A percentile compares a stretch with the other conserved stretches of the same genome.
phyloP scores from a whole-genome alignment of 768 basidiomycete genomes.

The Suillus decipiens region DNA sequence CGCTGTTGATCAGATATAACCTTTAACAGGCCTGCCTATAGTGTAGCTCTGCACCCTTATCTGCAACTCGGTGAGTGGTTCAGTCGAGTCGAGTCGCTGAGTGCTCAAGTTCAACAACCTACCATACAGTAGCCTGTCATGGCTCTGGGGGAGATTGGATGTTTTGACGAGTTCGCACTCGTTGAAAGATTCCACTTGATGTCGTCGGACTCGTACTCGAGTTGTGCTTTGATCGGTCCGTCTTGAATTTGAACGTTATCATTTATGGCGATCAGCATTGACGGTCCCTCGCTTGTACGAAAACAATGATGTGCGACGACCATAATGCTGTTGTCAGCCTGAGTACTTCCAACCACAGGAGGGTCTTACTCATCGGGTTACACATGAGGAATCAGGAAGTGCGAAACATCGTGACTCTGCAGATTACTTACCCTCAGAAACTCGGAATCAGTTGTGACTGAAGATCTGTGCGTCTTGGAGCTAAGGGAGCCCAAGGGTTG shows the following conservation, averaged over 20 bases:
- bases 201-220: neutral
- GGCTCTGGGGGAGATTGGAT: neutral
- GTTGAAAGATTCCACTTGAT: neutral
- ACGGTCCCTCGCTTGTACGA: neutral
- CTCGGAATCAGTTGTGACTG: neutral
- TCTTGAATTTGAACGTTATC: neutral
- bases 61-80: neutral
- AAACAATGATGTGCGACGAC: neutral
- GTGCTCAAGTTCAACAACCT: neutral
- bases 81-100: neutral
- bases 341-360: neutral
- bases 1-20: neutral
- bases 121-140: neutral
- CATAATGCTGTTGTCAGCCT: neutral
- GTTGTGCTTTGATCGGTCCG: neutral
- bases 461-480: neutral
- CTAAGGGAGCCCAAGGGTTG: neutral
- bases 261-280: too few relatives aligned
- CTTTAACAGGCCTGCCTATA: neutral
- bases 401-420: neutral
- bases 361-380: neutral
- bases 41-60: neutral
- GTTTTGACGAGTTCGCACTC: neutral
- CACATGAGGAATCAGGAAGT: neutral
- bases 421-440: neutral